Base-by-base conservation (phyloP, 768 basidiomycete species). In the Podaxis sp. region DNA sequence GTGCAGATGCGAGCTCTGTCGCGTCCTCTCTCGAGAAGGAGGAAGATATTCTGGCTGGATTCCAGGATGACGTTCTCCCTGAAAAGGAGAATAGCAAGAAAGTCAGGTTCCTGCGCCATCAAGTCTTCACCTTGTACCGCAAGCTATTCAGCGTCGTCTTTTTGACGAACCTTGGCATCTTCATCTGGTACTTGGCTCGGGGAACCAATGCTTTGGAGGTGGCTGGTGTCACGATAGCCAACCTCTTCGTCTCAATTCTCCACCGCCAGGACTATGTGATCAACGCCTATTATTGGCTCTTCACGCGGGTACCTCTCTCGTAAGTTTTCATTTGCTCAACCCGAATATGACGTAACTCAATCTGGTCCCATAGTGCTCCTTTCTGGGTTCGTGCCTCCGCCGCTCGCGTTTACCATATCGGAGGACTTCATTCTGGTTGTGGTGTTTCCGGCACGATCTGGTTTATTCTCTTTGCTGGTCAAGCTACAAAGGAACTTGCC, bases 101-200 rank as follows among this genome's bases (percentile, higher is more conserved):
- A 13, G 17, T 44, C 17, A 60, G 59, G 41, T 52, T 60, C 33
- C 15, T 64, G 28, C 59, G 60, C 30, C 61, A 67, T 36, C 58
- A 58, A 24, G 51, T 84, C 66, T 78, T 75, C 62, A 70, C 74
- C 5, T 69, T 74, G 10, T 87, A 87, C 68, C 76, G 85, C 59
- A 77, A 82, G 63, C 77, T 84, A 0, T 87, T 87, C 73, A 77
- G 79, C 11, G 70, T 86, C 41, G 78, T 85, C 49, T 85, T 86
- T 72, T 66, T 76, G 52, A 72, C 76, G 33, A 87, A 87, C 69
- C 67, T 85, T 64, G 77, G 75, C 26, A 74, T 82, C 7, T 79
- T 86, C 69, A 76, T 86, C 48, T 74, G 68, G 40, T 66, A 78
- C 58, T 56, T 78, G 49, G 71, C 73, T 46, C 72, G 71, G 30